Evolutionary conservation across 2,329 filamentous ascomycete genomes (phyloP).

Genomic region (Colletotrichum agaves): DNA sequence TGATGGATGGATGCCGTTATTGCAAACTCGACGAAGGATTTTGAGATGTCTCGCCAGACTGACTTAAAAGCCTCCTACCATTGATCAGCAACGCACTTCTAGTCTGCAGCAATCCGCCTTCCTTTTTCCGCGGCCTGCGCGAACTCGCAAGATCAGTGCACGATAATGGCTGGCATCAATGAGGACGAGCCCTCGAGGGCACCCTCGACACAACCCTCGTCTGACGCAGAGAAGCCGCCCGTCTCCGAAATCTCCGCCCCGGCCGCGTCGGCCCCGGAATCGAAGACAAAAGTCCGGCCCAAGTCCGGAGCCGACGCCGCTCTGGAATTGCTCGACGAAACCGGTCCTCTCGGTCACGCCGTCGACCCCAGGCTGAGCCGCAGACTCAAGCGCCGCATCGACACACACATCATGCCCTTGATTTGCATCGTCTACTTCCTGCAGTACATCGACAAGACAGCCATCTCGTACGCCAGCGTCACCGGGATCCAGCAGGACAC

Average conservation of each 20-base stretch:
- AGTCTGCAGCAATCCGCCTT: neutral
- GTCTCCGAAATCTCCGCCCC: slow-evolving; percentile 1
- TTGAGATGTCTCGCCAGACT: slow-evolving; percentile 4
- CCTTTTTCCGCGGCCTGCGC: neutral
- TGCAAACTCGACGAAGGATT: slow-evolving; percentile 3
- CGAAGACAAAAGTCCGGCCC: neutral
- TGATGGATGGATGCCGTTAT: slow-evolving; percentile 10
- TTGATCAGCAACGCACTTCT: too few relatives aligned
- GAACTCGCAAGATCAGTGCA: neutral
- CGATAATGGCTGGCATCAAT: slow-evolving; percentile 13
- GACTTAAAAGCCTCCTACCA: too few relatives aligned
- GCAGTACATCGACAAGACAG: slow-evolving; percentile 71
- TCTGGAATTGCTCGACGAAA: slow-evolving; percentile 25
- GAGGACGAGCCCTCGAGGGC: neutral
- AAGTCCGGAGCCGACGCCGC: slow-evolving; percentile 26
- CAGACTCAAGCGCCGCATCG: slow-evolving; percentile 65
- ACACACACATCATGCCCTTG: slow-evolving; percentile 64
- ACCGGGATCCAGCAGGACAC: slow-evolving; percentile 65
- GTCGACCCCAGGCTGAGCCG: slow-evolving; percentile 41
- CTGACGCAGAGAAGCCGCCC: neutral
- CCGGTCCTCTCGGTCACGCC: slow-evolving; percentile 16
- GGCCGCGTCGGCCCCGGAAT: neutral
- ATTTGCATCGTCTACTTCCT: slow-evolving; percentile 68
- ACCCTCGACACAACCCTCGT: neutral
- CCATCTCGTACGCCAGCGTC: slow-evolving; percentile 65